Conservation (phyloP, 2,329 filamentous ascomycete genomes). For the Neonectria coccinea region DNA sequence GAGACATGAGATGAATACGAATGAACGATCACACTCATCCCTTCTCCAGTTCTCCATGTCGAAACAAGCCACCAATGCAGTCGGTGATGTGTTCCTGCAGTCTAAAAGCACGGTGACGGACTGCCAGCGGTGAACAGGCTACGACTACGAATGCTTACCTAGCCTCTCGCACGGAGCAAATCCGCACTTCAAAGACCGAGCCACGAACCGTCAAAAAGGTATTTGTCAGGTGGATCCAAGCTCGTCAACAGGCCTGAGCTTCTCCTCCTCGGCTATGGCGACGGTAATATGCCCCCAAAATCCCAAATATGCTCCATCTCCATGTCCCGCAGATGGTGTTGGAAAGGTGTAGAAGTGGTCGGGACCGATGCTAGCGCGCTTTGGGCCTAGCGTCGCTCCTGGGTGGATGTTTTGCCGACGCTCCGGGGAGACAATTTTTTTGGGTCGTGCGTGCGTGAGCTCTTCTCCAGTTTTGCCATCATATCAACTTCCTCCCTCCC, state of each 20-base stretch:
- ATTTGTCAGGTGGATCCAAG: conserved; percentile 42
- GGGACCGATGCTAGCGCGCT: conserved; percentile 45
- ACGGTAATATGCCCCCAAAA: conserved; percentile 11
- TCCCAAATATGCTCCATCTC: conserved; percentile 15
- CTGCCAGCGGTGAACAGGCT: not conserved
- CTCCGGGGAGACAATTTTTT: conserved; percentile 56
- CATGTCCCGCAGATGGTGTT: conserved; percentile 46
- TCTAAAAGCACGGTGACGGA: not conserved
- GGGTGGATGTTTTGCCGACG: conserved; percentile 56
- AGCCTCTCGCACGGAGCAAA: not conserved
- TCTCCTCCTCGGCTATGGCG: conserved; percentile 38
- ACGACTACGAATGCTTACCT: not conserved
- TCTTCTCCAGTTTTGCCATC: conserved; percentile 42
- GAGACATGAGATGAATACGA: not conserved
- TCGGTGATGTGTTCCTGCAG: conserved; percentile 4
- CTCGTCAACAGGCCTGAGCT: not conserved
- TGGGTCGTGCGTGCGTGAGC: conserved; percentile 45
- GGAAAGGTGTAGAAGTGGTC: conserved; percentile 52
- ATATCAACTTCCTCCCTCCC: conserved; percentile 43
- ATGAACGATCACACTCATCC: not conserved
- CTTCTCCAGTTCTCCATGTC: conserved; percentile 1
- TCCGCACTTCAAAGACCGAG: not conserved
- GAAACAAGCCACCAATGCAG: conserved; percentile 6
- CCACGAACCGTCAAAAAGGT: conserved; percentile 37
- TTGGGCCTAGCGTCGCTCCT: conserved; percentile 47